Evolutionary conservation across 2,329 filamentous ascomycete species (phyloP).

Genomic region (Claviceps fusiformis): DNA sequence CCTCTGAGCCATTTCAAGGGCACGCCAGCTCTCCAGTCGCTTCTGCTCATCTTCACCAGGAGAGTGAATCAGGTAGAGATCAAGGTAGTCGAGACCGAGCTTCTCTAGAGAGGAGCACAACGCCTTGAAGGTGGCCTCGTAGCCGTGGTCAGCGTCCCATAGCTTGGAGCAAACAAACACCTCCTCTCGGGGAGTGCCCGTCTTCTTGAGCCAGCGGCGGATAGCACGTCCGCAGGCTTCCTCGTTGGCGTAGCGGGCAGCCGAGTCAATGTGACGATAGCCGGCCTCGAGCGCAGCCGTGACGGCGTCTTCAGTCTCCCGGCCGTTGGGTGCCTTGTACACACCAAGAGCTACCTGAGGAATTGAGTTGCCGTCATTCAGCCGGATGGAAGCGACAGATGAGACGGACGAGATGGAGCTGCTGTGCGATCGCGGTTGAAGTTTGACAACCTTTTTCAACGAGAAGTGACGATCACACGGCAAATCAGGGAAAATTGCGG

Average conservation of each 20-base stretch:
- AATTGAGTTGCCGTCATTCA: conserved; percentile 60
- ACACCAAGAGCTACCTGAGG: conserved; percentile 38
- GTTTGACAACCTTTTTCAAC: conserved; percentile 14
- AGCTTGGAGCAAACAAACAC: conserved; percentile 56
- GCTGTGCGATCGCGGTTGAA: conserved; percentile 13
- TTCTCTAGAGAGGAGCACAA: conserved; percentile 53
- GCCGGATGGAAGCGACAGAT: conserved; percentile 34
- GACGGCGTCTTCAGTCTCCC: conserved; percentile 48
- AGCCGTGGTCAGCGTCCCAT: conserved; percentile 41
- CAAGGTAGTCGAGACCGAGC: conserved; percentile 56
- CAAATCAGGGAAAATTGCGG: conserved; percentile 21
- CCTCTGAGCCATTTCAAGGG: conserved; percentile 51
- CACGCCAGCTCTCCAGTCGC: conserved; percentile 60
- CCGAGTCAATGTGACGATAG: conserved; percentile 41
- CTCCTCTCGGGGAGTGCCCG: conserved; percentile 48
- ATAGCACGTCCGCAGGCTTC: conserved; percentile 57
- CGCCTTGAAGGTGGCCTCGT: conserved; percentile 38
- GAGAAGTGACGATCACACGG: conserved; percentile 19
- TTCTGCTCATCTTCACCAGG: conserved; percentile 55
- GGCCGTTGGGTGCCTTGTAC: conserved; percentile 32
- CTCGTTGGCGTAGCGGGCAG: conserved; percentile 50
- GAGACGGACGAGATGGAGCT: conserved; percentile 13
- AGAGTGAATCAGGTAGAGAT: conserved; percentile 53
- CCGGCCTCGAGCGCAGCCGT: conserved; percentile 43
- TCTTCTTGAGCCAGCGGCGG: conserved; percentile 51